Evolutionary conservation across 169 alveolate species (phyloP), one percentile per base, ranked within the genome.

Genomic region (Plasmodium vinckei): DNA sequence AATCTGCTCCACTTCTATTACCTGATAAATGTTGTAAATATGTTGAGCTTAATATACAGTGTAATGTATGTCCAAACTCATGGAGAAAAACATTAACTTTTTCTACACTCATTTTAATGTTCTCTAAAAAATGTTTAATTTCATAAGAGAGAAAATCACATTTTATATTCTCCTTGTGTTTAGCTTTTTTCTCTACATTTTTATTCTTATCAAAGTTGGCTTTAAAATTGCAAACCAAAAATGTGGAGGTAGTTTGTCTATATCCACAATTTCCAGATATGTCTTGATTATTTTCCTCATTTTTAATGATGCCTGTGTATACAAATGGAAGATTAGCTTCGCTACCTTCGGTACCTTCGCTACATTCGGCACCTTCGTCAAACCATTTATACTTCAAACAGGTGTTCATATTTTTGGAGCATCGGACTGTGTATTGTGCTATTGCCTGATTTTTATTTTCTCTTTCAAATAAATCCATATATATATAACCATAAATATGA

Each of bases 31-130:
- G 96, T 79, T 94, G 96, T 64, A 87, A 84, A 44, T 89, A 87
- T 25, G 96, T 94, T 13, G 92, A 89, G 65, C 96, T 94, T 53
- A 86, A 56, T 15, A 94, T 87, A 42, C 95, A 89, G 57, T 94
- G 96, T 57, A 94, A 65, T 1, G 95, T 92, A 88, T 94, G 96
- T 10, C 96, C 96, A 73, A 94, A 87, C 79, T 94, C 96, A 70
- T 94, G 96, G 46, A 94, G 87, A 72, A 94, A 79, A 12, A 89
- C 90, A 51, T 77, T 72, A 7, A 92, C 94, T 49, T 77, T 69
- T 46, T 60, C 68, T 13, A 77, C 27, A 57, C 87, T 92, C 72
- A 94, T 88, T 51, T 91, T 57, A 44, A 88, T 77, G 44, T 69
- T 72, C 54, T 51, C 42, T 17, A 73, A 73, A 27, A 65, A 49